Percentiles rank a stretch among this genome's conserved stretches.
These are phyloP conservation scores for Pestalotiopsis sp. DNA, from an alignment of 2,329 filamentous ascomycete genomes.

Conservation along the genomic window DNA sequence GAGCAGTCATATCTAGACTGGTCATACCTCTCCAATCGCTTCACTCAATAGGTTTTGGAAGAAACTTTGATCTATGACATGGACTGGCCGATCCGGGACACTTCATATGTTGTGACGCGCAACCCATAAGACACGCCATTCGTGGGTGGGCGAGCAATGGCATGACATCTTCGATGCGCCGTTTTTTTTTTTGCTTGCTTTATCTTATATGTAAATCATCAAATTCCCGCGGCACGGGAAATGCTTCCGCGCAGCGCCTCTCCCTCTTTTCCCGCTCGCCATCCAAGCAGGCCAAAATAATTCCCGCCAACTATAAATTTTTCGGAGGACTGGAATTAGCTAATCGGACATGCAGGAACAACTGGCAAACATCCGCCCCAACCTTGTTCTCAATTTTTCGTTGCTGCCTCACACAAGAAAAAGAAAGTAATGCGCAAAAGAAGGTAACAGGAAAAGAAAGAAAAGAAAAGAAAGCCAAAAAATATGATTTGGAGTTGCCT, in stretches of 20 bases:
- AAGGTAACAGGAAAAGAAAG: neutral
- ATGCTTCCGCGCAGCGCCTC: neutral
- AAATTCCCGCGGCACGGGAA: neutral
- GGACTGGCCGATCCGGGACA: neutral
- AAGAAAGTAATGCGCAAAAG: neutral
- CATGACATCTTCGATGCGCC: neutral
- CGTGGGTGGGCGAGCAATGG: neutral
- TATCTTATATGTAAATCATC: neutral
- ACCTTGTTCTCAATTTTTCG: neutral
- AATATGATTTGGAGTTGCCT: neutral
- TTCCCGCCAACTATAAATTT: neutral
- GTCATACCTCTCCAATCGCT: neutral
- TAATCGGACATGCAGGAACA: neutral
- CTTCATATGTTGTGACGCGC: neutral
- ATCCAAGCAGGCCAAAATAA: neutral
- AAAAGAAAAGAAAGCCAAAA: neutral
- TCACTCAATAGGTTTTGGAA: neutral
- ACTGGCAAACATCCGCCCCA: neutral
- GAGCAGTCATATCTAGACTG: no score
- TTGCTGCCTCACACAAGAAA: neutral
- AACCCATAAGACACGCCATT: neutral
- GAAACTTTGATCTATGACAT: neutral
- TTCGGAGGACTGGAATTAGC: neutral
- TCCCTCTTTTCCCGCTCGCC: neutral
- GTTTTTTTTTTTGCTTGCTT: neutral